Evolutionary conservation across 2,329 filamentous ascomycete genomes (phyloP), one percentile per base, ranked within the genome.

Genomic region (Botrytis byssoidea): DNA sequence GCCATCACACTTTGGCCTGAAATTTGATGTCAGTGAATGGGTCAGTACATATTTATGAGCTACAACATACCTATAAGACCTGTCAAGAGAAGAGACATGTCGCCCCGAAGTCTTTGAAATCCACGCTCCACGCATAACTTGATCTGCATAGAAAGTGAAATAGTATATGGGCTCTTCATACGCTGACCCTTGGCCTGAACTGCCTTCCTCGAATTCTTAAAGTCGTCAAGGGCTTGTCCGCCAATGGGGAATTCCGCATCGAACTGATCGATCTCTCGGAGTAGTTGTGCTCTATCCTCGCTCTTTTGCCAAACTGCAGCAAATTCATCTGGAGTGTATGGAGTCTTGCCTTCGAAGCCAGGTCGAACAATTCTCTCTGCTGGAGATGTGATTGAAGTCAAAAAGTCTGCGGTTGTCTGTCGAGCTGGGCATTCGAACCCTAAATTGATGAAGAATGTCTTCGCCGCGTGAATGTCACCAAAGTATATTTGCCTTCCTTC

Each of bases 51-150:
- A 68, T 57, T 5, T 25, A 40, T 12, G 37, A 25, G 18, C 48
- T 42, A n/a, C 6, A 12, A 32, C 35, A 32, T 57, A 68, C 66
- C 66, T 60, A 80, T 72, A 29, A 78, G 69, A 29, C 75, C 72
- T 7, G 92, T 76, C 72, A 94, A 84, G 32, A 91, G 85, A 20
- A 97, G 85, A 70, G 59, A 93, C 77, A 96, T 84, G 79, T 98
- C 95, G 70, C 92, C 93, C 72, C 85, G 86, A 12, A 97, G 85
- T 70, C 95, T 90, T 79, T 90, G 88, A 84, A 91, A 96, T 18
- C 93, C 94, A 80, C 95, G 91, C 85, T 90, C 90, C 67, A 97
- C 84, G 81, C 94, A 97, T 20, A 98, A 89, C 74, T 87, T 82
- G 76, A 97, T 83, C 82, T 98, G 95, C 82, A 95, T 90, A 6